Conservation (phyloP, 1,284 basidiomycete species). For the Xerocomus amazonicus region DNA sequence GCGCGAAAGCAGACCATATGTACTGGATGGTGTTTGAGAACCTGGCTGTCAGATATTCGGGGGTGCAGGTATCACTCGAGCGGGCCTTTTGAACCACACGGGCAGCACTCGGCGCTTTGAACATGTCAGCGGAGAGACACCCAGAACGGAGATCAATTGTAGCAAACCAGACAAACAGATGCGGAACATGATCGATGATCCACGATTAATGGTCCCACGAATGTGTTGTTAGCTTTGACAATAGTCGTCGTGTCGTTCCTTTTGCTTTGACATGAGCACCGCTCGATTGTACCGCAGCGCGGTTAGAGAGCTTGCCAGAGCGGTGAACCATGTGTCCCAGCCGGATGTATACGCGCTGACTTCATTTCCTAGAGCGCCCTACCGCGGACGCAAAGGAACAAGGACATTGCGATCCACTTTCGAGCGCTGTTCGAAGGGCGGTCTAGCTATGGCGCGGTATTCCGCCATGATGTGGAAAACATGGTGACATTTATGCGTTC, state of each 20-base stretch:
- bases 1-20: constrained; percentile 20
- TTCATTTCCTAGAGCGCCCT: constrained; percentile 34
- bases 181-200: too few relatives aligned
- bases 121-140: constrained; percentile 1
- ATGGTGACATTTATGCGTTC: constrained; percentile 69
- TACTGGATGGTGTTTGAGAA: not conserved
- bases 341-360: constrained; percentile 9
- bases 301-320: constrained; percentile 41
- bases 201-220: constrained; percentile 15
- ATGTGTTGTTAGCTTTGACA: constrained; percentile 13
- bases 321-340: constrained; percentile 30
- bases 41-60: not conserved
- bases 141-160: too few relatives aligned
- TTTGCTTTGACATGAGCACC: constrained; percentile 29
- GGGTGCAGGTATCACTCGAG: not conserved
- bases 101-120: constrained; percentile 19
- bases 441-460: constrained; percentile 22
- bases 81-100: constrained; percentile 19
- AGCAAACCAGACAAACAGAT: not conserved
- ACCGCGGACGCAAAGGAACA: constrained; percentile 45
- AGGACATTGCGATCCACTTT: constrained; percentile 47
- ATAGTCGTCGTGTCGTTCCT: too few relatives aligned
- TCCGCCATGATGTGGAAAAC: constrained; percentile 57
- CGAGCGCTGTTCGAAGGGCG: constrained; percentile 51
- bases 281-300: constrained; percentile 41